These are phyloP conservation scores for Trichoderma citrinoviride DNA, from an alignment of 2,329 filamentous ascomycete genomes.

Conservation along the genomic window DNA sequence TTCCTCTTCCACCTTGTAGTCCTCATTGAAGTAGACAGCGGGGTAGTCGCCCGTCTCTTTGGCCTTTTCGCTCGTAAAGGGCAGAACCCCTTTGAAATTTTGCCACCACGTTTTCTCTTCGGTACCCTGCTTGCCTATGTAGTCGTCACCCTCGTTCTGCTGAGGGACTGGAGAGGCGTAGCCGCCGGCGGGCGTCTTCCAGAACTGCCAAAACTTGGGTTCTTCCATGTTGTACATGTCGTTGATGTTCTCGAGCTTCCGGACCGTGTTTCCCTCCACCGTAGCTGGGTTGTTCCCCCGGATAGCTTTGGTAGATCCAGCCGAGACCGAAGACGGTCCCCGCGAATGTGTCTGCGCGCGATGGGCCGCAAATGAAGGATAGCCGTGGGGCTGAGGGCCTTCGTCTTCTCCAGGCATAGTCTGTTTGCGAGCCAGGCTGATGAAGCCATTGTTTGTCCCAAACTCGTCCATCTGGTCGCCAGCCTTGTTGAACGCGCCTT, in stretches of 20 bases:
- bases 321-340: conserved; percentile 40
- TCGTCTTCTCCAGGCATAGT: conserved; percentile 25
- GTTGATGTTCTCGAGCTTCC: conserved; percentile 48
- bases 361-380: conserved; percentile 35
- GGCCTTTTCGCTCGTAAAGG: conserved; percentile 47
- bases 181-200: conserved; percentile 60
- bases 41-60: conserved; percentile 56
- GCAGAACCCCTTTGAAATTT: conserved; percentile 48
- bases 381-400: conserved; percentile 22
- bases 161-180: conserved; percentile 62
- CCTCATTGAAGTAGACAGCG: conserved; percentile 55
- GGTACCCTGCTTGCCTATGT: conserved; percentile 34
- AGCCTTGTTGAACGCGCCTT: conserved; percentile 43
- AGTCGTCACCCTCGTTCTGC: conserved; percentile 45
- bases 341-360: conserved; percentile 35
- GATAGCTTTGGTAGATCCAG: conserved; percentile 36
- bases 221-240: conserved; percentile 49
- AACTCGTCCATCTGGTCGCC: conserved; percentile 53
- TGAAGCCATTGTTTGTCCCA: conserved; percentile 56
- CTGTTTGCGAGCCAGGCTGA: conserved; percentile 22
- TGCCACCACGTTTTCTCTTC: conserved; percentile 50
- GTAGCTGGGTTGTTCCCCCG: conserved; percentile 1
- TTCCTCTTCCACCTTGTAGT: conserved; percentile 56
- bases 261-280: conserved; percentile 49
- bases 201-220: conserved; percentile 60